Conservation (phyloP, 2,329 filamentous ascomycete genomes). For the Trichophyton simii region DNA sequence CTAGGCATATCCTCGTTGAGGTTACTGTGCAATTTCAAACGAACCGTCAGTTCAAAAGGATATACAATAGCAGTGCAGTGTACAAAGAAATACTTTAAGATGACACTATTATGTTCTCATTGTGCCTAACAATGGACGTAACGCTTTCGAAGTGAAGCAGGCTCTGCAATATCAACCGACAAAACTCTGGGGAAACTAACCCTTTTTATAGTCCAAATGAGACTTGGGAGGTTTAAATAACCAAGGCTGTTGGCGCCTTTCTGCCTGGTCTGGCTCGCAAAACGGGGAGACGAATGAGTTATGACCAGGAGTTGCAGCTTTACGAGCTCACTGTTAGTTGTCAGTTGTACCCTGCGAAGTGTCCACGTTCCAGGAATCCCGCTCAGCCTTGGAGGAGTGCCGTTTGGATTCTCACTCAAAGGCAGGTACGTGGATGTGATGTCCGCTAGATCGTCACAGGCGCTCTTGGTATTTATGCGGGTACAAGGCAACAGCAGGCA, state of each 20-base stretch:
- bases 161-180: not conserved
- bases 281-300: not conserved
- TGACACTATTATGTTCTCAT: not conserved
- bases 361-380: not conserved
- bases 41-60: not conserved
- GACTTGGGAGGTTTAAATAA: not conserved
- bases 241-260: not conserved
- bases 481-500: not conserved
- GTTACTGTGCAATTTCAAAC: not conserved
- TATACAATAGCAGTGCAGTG: not conserved
- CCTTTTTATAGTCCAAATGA: not conserved
- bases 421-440: not conserved
- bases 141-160: not conserved
- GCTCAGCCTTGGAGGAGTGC: not conserved
- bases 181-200: not conserved
- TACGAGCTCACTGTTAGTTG: not conserved
- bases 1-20: slow-evolving; percentile 5
- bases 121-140: not conserved
- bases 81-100: not conserved
- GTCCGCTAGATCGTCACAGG: not conserved
- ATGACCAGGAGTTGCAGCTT: not conserved
- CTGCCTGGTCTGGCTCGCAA: not conserved
- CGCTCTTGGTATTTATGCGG: not conserved
- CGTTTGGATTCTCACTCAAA: not conserved
- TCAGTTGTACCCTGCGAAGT: not conserved